phyloP scores from a whole-genome alignment of 148 eudicot genomes.

The Simmondsia chinensis region DNA sequence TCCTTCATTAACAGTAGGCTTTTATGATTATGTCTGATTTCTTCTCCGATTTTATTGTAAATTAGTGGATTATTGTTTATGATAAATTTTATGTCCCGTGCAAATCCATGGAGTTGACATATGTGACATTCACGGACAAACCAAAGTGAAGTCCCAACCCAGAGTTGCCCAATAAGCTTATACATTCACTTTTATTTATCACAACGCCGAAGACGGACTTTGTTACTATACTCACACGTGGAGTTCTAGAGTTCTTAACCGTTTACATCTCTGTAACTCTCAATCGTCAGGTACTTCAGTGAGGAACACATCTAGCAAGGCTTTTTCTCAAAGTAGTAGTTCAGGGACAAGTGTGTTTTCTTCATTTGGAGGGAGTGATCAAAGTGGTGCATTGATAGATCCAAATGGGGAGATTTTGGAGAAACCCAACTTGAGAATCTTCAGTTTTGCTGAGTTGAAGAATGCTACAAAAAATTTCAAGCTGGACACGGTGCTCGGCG shows the following conservation, averaged over 20 bases:
- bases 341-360: conserved; percentile 39
- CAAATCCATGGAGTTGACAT: too few species aligned
- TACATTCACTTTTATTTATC: too few species aligned
- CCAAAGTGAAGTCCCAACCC: too few species aligned
- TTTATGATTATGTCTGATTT: neutral
- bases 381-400: conserved; percentile 20
- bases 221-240: too few species aligned
- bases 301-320: conserved; percentile 19
- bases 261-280: neutral
- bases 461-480: conserved; percentile 53
- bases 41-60: neutral
- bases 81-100: too few species aligned
- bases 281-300: conserved; percentile 29
- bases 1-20: neutral
- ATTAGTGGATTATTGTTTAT: too few species aligned
- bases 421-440: conserved; percentile 41
- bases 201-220: too few species aligned
- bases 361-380: conserved; percentile 16
- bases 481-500: conserved; percentile 46
- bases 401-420: conserved; percentile 21
- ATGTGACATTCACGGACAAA: too few species aligned
- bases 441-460: conserved; percentile 53
- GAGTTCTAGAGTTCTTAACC: conserved; percentile 1
- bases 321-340: conserved; percentile 33
- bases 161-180: too few species aligned